phyloP scores from a whole-genome alignment of 352 stramenopile species.

The Phytophthora pini region DNA sequence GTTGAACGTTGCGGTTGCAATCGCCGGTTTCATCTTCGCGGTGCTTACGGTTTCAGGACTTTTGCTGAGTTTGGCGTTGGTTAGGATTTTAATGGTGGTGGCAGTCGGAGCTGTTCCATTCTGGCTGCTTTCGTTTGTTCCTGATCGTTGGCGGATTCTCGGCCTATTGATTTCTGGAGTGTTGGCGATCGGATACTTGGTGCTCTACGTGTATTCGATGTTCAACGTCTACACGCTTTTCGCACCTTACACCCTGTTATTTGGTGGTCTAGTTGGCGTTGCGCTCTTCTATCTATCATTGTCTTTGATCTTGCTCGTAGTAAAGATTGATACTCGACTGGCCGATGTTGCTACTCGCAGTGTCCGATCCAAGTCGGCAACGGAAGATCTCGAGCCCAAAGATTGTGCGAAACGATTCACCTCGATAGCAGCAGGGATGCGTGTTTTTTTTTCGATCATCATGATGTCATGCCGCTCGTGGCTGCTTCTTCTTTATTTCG shows the following conservation, averaged over 20 bases:
- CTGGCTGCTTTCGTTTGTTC: not conserved
- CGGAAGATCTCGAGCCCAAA: not conserved
- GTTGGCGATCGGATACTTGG: not conserved
- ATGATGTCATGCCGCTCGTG: not conserved
- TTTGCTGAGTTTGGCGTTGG: not conserved
- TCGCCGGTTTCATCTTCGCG: not conserved
- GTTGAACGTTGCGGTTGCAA: slow-evolving; percentile 4
- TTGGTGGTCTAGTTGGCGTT: not conserved
- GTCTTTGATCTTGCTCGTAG: not conserved
- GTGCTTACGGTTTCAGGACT: not conserved
- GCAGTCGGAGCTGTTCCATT: not conserved
- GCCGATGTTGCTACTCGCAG: not conserved
- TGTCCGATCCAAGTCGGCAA: not conserved
- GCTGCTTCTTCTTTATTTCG: not conserved
- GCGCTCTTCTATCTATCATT: not conserved
- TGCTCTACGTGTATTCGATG: not conserved
- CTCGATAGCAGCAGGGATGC: not conserved
- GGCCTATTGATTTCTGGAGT: not conserved
- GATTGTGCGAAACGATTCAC: not conserved
- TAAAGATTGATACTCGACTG: slow-evolving; percentile 1
- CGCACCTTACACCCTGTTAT: not conserved
- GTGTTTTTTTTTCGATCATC: not conserved
- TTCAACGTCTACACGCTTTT: not conserved
- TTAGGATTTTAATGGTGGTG: not conserved
- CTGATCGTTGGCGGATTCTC: not conserved